These are phyloP conservation scores for Yamadazyma diospyri DNA, from an alignment of 1,139 yeast genomes.

Conservation along the genomic window DNA sequence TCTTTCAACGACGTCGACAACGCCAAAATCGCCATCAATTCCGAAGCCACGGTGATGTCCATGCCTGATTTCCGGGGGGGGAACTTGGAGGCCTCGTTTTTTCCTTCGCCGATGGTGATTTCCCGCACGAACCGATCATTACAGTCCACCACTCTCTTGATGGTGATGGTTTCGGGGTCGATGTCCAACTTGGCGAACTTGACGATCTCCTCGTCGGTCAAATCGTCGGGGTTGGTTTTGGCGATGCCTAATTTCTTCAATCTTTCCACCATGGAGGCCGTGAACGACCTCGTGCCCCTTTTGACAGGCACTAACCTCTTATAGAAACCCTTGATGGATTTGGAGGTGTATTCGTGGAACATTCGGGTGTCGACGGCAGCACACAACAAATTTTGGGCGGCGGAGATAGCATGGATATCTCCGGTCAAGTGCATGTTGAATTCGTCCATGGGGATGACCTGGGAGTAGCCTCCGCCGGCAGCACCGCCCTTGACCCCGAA, in stretches of 20 bases:
- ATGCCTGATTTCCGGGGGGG: slow-evolving; percentile 71
- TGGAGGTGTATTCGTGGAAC: slow-evolving; percentile 74
- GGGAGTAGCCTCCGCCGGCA: slow-evolving; percentile 85
- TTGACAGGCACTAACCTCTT: slow-evolving; percentile 68
- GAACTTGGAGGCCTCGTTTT: slow-evolving; percentile 65
- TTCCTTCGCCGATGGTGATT: slow-evolving; percentile 72
- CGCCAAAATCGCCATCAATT: slow-evolving; percentile 79
- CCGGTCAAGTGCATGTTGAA: slow-evolving; percentile 84
- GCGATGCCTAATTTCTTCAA: slow-evolving; percentile 59
- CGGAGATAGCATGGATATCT: slow-evolving; percentile 79
- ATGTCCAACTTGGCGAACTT: slow-evolving; percentile 65
- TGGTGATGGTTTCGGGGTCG: slow-evolving; percentile 69
- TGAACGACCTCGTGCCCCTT: slow-evolving; percentile 62
- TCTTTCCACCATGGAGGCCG: slow-evolving; percentile 65
- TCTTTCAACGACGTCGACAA: slow-evolving; percentile 63
- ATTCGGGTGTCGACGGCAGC: slow-evolving; percentile 84
- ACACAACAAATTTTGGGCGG: slow-evolving; percentile 74
- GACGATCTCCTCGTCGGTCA: slow-evolving; percentile 60
- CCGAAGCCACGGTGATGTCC: slow-evolving; percentile 81
- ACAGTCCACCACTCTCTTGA: slow-evolving; percentile 77
- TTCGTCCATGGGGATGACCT: slow-evolving; percentile 86
- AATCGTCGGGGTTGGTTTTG: slow-evolving; percentile 65
- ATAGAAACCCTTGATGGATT: slow-evolving; percentile 60
- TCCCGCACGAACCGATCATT: slow-evolving; percentile 76
- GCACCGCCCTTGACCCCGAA: slow-evolving; percentile 90